A percentile compares a stretch with the other conserved stretches of the same genome.
Conservation (phyloP, 306 rosid genomes). For the Trifolium repens region DNA sequence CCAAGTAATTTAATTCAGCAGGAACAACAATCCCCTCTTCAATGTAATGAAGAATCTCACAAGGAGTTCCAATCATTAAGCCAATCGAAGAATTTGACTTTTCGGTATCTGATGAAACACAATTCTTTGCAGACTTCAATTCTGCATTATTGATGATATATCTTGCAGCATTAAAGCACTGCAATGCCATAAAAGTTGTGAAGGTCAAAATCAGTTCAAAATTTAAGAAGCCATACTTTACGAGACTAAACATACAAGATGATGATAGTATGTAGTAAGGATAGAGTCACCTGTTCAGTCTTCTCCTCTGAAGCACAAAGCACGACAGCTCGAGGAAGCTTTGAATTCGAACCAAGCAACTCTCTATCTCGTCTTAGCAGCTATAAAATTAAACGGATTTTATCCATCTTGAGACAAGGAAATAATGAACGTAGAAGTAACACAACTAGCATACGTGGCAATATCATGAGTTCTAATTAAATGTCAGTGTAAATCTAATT, state of each 20-base stretch:
- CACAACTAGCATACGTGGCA: not conserved
- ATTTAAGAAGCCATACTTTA: conserved; percentile 22
- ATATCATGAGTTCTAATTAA: not conserved
- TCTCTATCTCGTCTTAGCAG: conserved; percentile 66
- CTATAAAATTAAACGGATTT: conserved; percentile 45
- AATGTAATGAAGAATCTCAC: conserved; percentile 79
- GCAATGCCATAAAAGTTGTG: conserved; percentile 36
- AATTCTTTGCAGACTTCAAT: conserved; percentile 55
- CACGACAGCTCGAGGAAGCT: conserved; percentile 77
- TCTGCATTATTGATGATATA: conserved; percentile 64
- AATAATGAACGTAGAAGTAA: conserved; percentile 8
- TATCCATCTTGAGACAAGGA: not conserved
- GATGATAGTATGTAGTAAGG: not conserved
- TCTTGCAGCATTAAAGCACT: conserved; percentile 84
- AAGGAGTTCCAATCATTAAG: conserved; percentile 81
- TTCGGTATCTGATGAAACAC: conserved; percentile 39
- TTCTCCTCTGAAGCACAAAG: conserved; percentile 88
- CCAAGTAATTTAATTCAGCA: conserved; percentile 79
- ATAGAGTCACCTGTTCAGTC: conserved; percentile 62
- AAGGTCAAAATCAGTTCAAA: conserved; percentile 34
- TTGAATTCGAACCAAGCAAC: conserved; percentile 56
- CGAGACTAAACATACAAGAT: conserved; percentile 9
- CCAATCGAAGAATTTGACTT: conserved; percentile 57
- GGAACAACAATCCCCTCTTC: conserved; percentile 79
- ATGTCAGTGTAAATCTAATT: not conserved